These are phyloP conservation scores for Nakazawaea holstii DNA, from an alignment of 805 yeast genomes.

Conservation along the genomic window DNA sequence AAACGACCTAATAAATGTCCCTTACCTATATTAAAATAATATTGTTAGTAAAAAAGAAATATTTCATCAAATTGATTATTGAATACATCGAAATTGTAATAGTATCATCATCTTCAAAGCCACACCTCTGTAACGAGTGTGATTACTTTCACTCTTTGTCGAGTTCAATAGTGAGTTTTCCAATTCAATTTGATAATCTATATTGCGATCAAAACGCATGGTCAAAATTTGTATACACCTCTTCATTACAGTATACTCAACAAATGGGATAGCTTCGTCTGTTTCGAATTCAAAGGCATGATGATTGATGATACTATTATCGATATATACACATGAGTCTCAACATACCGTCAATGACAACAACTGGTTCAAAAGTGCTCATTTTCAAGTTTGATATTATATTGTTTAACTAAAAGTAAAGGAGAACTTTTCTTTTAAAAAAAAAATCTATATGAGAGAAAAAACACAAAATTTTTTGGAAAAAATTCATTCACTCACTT, in stretches of 20 bases:
- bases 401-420: slow-evolving; percentile 3
- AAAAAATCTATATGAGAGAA: background rate
- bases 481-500: slow-evolving; percentile 1
- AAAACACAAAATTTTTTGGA: slow-evolving; percentile 3
- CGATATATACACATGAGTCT: background rate
- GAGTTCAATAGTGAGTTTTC: background rate
- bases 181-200: background rate
- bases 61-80: slow-evolving; percentile 11
- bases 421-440: background rate
- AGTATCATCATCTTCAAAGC: background rate
- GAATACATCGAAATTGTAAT: background rate
- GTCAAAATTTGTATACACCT: too few species aligned
- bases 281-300: background rate
- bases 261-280: too few species aligned
- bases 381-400: slow-evolving; percentile 29
- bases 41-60: slow-evolving; percentile 10
- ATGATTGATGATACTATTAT: background rate
- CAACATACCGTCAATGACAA: slow-evolving; percentile 90
- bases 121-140: too few species aligned
- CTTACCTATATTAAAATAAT: slow-evolving; percentile 50
- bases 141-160: background rate
- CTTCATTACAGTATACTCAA: too few species aligned
- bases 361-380: slow-evolving; percentile 93
- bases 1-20: slow-evolving; percentile 99
- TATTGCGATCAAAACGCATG: too few species aligned